A percentile compares a stretch with the other conserved stretches of the same genome.
Conservation (phyloP, 768 basidiomycete genomes). For the Hericium rajendrae region DNA sequence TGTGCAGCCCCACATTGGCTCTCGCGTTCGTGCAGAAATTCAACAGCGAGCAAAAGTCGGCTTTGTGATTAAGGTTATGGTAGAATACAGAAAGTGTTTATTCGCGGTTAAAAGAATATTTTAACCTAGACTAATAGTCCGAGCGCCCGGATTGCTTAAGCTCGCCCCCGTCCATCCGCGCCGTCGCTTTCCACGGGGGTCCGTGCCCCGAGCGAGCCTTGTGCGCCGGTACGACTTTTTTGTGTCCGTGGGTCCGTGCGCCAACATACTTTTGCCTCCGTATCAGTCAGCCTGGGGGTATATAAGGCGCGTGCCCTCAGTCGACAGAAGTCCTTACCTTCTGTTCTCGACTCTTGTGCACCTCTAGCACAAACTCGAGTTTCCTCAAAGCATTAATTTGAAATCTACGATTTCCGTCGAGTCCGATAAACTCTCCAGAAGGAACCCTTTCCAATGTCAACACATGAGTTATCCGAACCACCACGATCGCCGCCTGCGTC, state of each 20-base stretch:
- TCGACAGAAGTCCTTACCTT: neutral
- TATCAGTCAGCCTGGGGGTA: neutral
- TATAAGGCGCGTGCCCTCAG: neutral
- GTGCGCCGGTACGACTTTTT: neutral
- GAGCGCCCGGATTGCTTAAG: neutral
- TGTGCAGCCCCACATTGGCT: conserved; percentile 47
- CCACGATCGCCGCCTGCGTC: too few relatives aligned
- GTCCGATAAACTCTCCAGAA: too few relatives aligned
- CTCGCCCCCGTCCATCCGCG: neutral
- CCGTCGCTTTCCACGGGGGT: neutral
- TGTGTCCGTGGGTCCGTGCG: neutral
- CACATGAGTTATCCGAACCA: too few relatives aligned
- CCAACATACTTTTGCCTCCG: neutral
- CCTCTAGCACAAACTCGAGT: neutral
- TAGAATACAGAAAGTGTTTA: too few relatives aligned
- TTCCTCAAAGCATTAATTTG: too few relatives aligned
- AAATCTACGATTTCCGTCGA: too few relatives aligned
- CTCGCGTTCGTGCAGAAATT: conserved; percentile 56
- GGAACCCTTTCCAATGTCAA: too few relatives aligned
- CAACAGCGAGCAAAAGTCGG: neutral
- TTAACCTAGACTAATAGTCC: neutral
- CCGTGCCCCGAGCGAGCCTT: neutral
- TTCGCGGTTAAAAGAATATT: too few relatives aligned
- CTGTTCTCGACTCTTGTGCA: neutral
- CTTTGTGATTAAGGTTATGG: neutral